These are phyloP conservation scores for Paxillus ammoniavirescens DNA, from an alignment of 768 basidiomycete species.

Conservation along the genomic window DNA sequence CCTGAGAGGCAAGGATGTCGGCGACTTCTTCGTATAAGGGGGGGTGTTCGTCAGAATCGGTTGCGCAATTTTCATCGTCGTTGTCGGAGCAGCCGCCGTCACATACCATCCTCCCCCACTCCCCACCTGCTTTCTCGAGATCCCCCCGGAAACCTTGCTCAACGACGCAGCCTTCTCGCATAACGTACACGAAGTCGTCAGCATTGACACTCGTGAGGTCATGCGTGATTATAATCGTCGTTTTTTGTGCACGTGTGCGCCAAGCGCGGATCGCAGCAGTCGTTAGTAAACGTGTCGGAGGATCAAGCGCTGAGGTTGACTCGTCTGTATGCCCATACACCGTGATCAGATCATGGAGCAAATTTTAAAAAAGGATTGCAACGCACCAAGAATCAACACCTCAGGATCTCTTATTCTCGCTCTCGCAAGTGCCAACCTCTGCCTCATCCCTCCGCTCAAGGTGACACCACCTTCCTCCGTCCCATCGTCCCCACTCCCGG, in stretches of 20 bases:
- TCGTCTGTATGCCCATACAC: slow-evolving; percentile 48
- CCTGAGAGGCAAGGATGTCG: slow-evolving; percentile 47
- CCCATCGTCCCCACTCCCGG: slow-evolving; percentile 42
- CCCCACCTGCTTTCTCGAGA: slow-evolving; percentile 61
- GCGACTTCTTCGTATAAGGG: slow-evolving; percentile 40
- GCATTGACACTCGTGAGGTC: slow-evolving; percentile 80
- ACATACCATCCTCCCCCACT: slow-evolving; percentile 70
- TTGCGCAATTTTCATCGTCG: slow-evolving; percentile 18
- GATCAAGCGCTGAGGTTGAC: slow-evolving; percentile 82
- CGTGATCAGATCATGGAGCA: not conserved
- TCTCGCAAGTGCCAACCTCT: slow-evolving; percentile 86
- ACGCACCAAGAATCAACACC: slow-evolving; percentile 86
- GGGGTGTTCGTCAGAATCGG: slow-evolving; percentile 20
- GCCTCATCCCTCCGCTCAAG: slow-evolving; percentile 89
- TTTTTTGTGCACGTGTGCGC: slow-evolving; percentile 62
- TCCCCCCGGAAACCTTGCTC: slow-evolving; percentile 88
- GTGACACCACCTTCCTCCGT: slow-evolving; percentile 54
- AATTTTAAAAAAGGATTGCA: not conserved
- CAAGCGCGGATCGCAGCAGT: slow-evolving; percentile 69
- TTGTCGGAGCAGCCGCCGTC: slow-evolving; percentile 57
- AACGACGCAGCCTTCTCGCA: slow-evolving; percentile 74
- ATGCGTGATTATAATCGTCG: slow-evolving; percentile 69
- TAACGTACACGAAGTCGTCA: slow-evolving; percentile 89
- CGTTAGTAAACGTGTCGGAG: slow-evolving; percentile 82
- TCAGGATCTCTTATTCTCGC: slow-evolving; percentile 83